Evolutionary conservation across 768 basidiomycete species (phyloP), one percentile per base, ranked within the genome.

Genomic region (Kwoniella mangroviensis): DNA sequence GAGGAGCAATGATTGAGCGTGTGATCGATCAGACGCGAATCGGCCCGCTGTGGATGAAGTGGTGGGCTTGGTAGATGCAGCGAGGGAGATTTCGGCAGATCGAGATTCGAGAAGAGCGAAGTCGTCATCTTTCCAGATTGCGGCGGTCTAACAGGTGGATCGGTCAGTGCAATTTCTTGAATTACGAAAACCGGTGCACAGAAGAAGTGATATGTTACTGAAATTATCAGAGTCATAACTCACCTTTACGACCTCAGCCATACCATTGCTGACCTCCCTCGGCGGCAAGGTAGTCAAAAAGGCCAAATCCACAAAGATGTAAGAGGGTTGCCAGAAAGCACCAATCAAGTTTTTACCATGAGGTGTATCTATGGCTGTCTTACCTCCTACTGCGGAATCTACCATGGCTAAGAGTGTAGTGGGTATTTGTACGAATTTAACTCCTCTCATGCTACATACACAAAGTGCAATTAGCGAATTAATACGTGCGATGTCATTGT

Each of bases 321-420:
- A 98, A 76, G 92, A 89, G 0, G 97, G 97, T 84, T 98, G 96
- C 93, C 94, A 94, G 86, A 98, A 99, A 4, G 96, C 92, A 68
- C 97, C 97, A 74, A 99, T 93, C 74, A 98, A 88, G 84, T 99
- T 99, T 86, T 99, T 99, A 65, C 97, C 97, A 73, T 94, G 92
- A 2, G 93, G 94, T 0, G 96, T 98, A 81, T 99, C 97, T 71
- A 98, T 94, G n/a, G 97, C 96, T 0, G 97, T 99, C 86, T 98
- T 99, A 43, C 97, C 96, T 5, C 97, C 97, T 54, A 99, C 90
- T 70, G 93, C 90, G 0, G 95, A 98, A 84, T 99, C 97, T 24
- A 99, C 97, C 97, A 99, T 99, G 6, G 95, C 94, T 68, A 99
- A 88, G 1, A 99, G 86, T 0, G 95, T 97, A 0, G 97, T 98